Percentiles rank a stretch among this genome's conserved stretches.
Evolutionary conservation across 2,329 filamentous ascomycete species (phyloP).

Genomic region (Orbilia quercus): DNA sequence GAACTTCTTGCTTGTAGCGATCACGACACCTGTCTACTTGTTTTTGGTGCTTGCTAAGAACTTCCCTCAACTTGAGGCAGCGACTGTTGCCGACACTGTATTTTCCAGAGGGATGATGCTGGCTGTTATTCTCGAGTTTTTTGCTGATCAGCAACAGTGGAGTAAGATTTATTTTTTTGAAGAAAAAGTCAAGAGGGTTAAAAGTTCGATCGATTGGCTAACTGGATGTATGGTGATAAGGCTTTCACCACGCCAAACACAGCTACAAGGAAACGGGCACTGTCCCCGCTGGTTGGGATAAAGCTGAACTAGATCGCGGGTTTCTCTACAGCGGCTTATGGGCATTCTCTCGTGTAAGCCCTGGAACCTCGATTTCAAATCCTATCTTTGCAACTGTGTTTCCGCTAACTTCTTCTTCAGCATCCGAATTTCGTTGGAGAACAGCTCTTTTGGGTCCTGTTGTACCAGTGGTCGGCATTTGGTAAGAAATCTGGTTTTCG

Average conservation of each 20-base stretch:
- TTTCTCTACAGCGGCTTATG: conserved; percentile 87
- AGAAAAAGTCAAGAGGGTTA: too few species aligned
- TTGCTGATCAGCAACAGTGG: conserved; percentile 96
- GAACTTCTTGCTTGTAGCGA: conserved; percentile 80
- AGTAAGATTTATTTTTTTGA: too few species aligned
- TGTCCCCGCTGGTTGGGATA: conserved; percentile 69
- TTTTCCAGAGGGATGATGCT: conserved; percentile 68
- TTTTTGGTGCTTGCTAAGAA: conserved; percentile 76
- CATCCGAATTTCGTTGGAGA: conserved; percentile 97
- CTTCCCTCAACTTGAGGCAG: conserved; percentile 68
- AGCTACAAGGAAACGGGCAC: conserved; percentile 76
- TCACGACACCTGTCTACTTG: conserved; percentile 84
- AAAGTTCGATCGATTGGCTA: not conserved
- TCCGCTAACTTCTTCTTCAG: conserved; percentile 63
- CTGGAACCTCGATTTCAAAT: not conserved
- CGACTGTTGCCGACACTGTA: conserved; percentile 62
- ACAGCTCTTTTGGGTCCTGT: conserved; percentile 85
- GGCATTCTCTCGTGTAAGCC: conserved; percentile 72
- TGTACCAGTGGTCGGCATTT: conserved; percentile 90
- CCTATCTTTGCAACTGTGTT: not conserved
- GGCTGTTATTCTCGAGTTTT: conserved; percentile 73
- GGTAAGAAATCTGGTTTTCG: conserved; percentile 15
- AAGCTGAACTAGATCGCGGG: conserved; percentile 85
- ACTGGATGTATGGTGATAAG: conserved; percentile 62
- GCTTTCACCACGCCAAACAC: conserved; percentile 83